Evolutionary conservation across 2,329 filamentous ascomycete genomes (phyloP), one percentile per base, ranked within the genome.

Genomic region (Rhytidhysteron rufulum): DNA sequence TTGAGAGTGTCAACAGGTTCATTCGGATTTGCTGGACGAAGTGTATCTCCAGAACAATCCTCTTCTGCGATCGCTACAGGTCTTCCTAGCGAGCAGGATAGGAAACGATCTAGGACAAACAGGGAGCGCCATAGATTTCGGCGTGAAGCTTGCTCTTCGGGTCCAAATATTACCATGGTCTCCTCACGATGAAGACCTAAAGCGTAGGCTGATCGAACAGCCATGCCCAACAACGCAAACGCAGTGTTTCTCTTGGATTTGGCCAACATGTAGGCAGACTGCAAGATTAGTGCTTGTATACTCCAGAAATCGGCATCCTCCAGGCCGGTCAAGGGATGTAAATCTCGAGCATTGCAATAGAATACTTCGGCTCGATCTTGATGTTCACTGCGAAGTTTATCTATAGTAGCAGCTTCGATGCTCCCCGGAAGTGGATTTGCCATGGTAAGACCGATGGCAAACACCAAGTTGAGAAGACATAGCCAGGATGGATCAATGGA

Each of bases 241-340:
- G 82, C 78, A 4, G 78, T 75, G 48, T 84, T 84, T 13, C 79
- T 69, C 57, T 77, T 81, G 1, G 79, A 80, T 11, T 79, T 71
- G 2, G 74, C 70, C 13, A 85, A 62, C 73, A 77, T 79, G 51
- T 83, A 86, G 2, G 83, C 60, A 0, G 80, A 72, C 75, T 85
- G 83, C 25, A 86, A 62, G 1, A 78, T 63, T 31, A 84, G 63
- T 2, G 79, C 79, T 53, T 85, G 80, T 34, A 85, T 72, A 10
- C 78, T 79, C 77, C 80, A 83, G 42, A 85, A 76, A 40, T 82
- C 76, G 17, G 75, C 77, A 50, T 83, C 77, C 51, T 83, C 80
- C 34, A 82, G 74, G 0, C 77, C 69, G 3, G 60, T 65, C 39
- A 68, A 58, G 7, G 69, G 70, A 25, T 65, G 66, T 13, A 83